Percentiles rank a stretch among this genome's conserved stretches.
Evolutionary conservation across 2,329 filamentous ascomycete species (phyloP).

Genomic region (Ophiostoma tasmaniense): DNA sequence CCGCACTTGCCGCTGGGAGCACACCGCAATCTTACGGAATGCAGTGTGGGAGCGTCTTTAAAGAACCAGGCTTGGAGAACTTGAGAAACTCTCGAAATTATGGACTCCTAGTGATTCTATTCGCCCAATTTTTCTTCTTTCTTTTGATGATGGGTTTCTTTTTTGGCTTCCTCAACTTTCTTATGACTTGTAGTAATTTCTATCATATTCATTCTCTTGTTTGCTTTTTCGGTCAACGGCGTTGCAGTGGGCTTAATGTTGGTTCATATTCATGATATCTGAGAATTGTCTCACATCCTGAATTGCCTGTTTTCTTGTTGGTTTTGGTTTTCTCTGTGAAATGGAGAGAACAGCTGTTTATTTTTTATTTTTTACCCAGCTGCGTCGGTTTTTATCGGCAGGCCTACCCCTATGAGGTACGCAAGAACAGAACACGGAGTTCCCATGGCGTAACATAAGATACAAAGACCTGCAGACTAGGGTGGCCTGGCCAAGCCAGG

Average conservation of each 20-base stretch:
- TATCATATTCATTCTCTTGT: not conserved
- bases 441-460: not conserved
- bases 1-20: constrained; percentile 1
- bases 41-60: not conserved
- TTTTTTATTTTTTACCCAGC: not conserved
- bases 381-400: not conserved
- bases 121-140: not conserved
- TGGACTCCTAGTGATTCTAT: not conserved
- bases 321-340: not conserved
- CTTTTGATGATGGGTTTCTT: not conserved
- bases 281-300: not conserved
- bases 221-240: not conserved
- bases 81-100: not conserved
- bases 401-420: constrained; percentile 5
- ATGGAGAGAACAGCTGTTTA: not conserved
- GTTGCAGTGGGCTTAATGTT: not conserved
- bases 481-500: not conserved
- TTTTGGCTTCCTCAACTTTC: not conserved
- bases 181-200: not conserved
- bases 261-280: not conserved
- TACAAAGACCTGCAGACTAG: not conserved
- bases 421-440: not conserved
- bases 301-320: not conserved
- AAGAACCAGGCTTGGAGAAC: not conserved
- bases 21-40: constrained; percentile 2